phyloP scores from a whole-genome alignment of 805 yeast species.

The Starmerella khaoyaiensis region DNA sequence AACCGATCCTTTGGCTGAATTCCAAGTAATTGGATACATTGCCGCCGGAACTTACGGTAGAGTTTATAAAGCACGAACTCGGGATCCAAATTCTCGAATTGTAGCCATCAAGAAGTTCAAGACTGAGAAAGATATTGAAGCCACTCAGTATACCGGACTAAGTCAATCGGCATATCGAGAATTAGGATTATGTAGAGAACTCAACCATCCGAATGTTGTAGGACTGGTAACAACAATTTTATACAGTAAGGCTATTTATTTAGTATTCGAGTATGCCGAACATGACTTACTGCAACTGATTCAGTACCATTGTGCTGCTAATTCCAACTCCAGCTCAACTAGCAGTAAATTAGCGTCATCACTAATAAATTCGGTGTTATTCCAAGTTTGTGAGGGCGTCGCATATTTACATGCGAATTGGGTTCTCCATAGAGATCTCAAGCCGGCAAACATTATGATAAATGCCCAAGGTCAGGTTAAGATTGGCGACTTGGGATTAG shows the following conservation, averaged over 20 bases:
- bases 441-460: slow-evolving; percentile 97
- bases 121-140: slow-evolving; percentile 80
- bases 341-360: slow-evolving; percentile 43
- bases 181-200: slow-evolving; percentile 86
- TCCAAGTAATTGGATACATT: slow-evolving; percentile 83
- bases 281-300: slow-evolving; percentile 89
- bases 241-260: slow-evolving; percentile 79
- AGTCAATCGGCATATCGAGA: slow-evolving; percentile 94
- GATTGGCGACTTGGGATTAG: slow-evolving; percentile 89
- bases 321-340: slow-evolving; percentile 34
- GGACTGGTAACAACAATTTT: slow-evolving; percentile 68
- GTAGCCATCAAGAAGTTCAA: slow-evolving; percentile 89
- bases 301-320: slow-evolving; percentile 51
- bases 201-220: slow-evolving; percentile 67
- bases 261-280: slow-evolving; percentile 94
- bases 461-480: slow-evolving; percentile 80
- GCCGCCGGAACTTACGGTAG: slow-evolving; percentile 98
- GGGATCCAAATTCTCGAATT: slow-evolving; percentile 1
- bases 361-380: slow-evolving; percentile 70
- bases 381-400: slow-evolving; percentile 89
- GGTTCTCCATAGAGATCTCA: slow-evolving; percentile 89
- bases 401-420: slow-evolving; percentile 88
- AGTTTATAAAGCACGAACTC: slow-evolving; percentile 64
- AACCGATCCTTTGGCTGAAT: slow-evolving; percentile 65
- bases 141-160: slow-evolving; percentile 73